phyloP scores from a whole-genome alignment of 2,329 filamentous ascomycete genomes.

The Ophioceras dolichostomum region DNA sequence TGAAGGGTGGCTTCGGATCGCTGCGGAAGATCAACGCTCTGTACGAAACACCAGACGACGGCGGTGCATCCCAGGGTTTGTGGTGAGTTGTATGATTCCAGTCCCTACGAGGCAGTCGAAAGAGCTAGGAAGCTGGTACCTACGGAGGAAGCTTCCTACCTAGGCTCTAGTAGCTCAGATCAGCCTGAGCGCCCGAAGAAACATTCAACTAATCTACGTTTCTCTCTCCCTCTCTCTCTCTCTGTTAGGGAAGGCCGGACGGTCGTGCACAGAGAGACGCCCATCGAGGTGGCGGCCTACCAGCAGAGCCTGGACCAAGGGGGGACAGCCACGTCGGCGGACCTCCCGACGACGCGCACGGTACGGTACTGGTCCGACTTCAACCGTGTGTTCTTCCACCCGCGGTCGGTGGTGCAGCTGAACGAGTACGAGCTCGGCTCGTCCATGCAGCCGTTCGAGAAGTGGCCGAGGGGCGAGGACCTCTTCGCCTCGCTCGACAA shows the following conservation, averaged over 20 bases:
- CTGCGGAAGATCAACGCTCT: constrained; percentile 79
- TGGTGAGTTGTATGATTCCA: constrained; percentile 24
- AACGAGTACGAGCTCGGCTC: constrained; percentile 81
- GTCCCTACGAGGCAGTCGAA: too few species aligned
- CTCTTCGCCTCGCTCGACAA: constrained; percentile 62
- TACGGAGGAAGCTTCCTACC: too few species aligned
- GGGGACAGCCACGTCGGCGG: constrained; percentile 42
- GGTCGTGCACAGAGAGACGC: constrained; percentile 54
- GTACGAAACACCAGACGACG: constrained; percentile 46
- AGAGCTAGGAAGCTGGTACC: too few species aligned
- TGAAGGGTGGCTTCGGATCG: constrained; percentile 88
- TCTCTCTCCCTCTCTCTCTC: too few species aligned
- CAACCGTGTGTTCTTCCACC: constrained; percentile 85
- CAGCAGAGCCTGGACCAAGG: constrained; percentile 70
- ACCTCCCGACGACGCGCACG: constrained; percentile 47
- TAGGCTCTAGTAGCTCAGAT: too few species aligned
- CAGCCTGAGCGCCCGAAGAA: too few species aligned
- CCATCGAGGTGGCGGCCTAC: constrained; percentile 62
- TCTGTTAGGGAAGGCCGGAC: constrained; percentile 52
- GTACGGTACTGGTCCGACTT: constrained; percentile 98
- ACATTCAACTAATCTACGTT: too few species aligned
- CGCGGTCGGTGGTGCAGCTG: constrained; percentile 73
- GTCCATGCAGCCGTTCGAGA: constrained; percentile 68
- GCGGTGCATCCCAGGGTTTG: constrained; percentile 14
- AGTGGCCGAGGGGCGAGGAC: constrained; percentile 60